Percentiles rank a stretch among this genome's conserved stretches.
These are phyloP conservation scores for Mrakiaceae sp. DNA, from an alignment of 1,284 basidiomycete genomes.

Conservation along the genomic window DNA sequence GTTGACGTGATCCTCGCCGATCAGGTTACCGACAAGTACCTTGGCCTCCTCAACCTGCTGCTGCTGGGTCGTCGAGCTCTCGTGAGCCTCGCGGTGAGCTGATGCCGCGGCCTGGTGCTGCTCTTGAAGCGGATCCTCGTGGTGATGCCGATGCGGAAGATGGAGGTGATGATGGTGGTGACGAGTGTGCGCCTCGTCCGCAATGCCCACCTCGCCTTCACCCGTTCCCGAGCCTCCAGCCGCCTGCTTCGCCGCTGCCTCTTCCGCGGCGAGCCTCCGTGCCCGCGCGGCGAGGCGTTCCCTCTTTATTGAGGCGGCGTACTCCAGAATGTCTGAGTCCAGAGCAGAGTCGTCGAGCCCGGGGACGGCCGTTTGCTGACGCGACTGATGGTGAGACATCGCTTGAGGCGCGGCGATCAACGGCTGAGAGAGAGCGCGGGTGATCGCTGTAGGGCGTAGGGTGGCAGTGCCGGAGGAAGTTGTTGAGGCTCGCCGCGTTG, in stretches of 20 bases:
- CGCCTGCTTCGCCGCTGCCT: conserved; percentile 24
- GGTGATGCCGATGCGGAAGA: not conserved
- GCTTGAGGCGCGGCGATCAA: conserved; percentile 1
- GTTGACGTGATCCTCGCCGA: conserved; percentile 94
- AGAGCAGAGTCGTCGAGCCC: conserved; percentile 31
- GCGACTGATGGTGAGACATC: not conserved
- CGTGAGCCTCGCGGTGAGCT: not conserved
- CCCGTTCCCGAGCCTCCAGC: not conserved
- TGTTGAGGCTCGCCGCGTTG: not conserved
- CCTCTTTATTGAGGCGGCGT: conserved; percentile 67
- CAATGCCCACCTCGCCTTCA: not conserved
- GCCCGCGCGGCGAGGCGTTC: conserved; percentile 61
- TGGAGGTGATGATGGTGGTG: not conserved
- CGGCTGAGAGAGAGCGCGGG: not conserved
- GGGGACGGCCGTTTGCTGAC: conserved; percentile 22
- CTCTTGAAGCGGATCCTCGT: not conserved
- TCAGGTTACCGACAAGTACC: conserved; percentile 84
- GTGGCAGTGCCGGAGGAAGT: conserved; percentile 4
- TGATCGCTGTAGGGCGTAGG: not conserved
- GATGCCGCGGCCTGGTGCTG: not conserved
- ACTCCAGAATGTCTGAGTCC: conserved; percentile 60
- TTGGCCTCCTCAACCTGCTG: conserved; percentile 21
- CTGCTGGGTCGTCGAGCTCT: not conserved
- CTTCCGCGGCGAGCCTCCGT: conserved; percentile 41
- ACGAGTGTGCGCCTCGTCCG: not conserved